Evolutionary conservation across 1,284 basidiomycete species (phyloP).

Genomic region (Amanita bisporigera): DNA sequence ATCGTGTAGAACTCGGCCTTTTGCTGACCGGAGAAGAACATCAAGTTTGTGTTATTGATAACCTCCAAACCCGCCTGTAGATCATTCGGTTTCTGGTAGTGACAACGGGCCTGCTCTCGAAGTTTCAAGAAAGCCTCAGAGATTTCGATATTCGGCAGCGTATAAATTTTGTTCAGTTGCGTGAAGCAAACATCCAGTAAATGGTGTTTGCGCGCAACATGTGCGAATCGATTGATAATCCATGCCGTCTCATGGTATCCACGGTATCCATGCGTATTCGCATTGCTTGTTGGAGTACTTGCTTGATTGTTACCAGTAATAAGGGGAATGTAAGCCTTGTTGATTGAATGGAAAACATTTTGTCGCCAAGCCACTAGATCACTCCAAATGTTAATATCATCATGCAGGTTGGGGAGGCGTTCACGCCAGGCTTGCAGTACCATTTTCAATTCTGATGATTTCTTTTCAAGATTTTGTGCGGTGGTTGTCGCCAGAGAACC

Average conservation of each 20-base stretch:
- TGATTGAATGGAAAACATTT: constrained; percentile 94
- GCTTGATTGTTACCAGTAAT: constrained; percentile 62
- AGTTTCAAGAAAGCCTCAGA: constrained; percentile 99
- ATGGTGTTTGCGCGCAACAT: constrained; percentile 97
- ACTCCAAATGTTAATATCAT: constrained; percentile 99
- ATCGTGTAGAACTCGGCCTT: constrained; percentile 99
- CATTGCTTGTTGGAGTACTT: constrained; percentile 58
- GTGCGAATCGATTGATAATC: constrained; percentile 99
- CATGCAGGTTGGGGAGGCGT: constrained; percentile 93
- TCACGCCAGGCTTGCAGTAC: constrained; percentile 98
- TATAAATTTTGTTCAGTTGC: constrained; percentile 97
- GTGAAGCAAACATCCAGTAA: constrained; percentile 96
- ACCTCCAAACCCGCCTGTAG: constrained; percentile 95
- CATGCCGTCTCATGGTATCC: constrained; percentile 99
- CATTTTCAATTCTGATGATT: constrained; percentile 95
- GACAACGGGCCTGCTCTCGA: constrained; percentile 98
- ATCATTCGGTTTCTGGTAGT: constrained; percentile 96
- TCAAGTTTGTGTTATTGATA: constrained; percentile 99
- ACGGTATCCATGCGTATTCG: constrained; percentile 92
- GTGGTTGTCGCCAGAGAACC: constrained; percentile 89
- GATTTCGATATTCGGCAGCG: constrained; percentile 99
- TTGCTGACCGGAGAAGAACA: constrained; percentile 95
- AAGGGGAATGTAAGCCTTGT: constrained; percentile 94
- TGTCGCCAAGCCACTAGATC: constrained; percentile 99
- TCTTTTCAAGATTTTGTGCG: constrained; percentile 90